Conservation (phyloP, 257 asterid genomes). For the Buddleja alternifolia region DNA sequence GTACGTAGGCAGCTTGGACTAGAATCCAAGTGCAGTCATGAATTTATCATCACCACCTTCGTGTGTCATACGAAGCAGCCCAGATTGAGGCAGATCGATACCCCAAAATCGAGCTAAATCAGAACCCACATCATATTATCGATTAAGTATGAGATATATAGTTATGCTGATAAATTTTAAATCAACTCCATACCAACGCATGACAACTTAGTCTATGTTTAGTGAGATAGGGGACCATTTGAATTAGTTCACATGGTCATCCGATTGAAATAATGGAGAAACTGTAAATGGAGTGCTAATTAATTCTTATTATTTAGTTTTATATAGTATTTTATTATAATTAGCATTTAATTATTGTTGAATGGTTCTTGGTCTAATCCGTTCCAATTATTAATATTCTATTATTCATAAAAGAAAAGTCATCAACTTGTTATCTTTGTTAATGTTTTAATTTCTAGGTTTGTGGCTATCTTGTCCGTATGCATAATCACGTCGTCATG, state of each 20-base stretch:
- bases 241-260: slow-evolving; percentile 12
- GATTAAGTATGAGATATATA: neutral
- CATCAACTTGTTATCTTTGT: neutral
- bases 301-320: slow-evolving; percentile 2
- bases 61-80: no score
- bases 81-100: no score
- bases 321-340: neutral
- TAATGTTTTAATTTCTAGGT: neutral
- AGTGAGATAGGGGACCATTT: slow-evolving; percentile 27
- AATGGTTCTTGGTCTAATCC: slow-evolving; percentile 26
- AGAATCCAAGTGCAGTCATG: no score
- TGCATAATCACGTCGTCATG: slow-evolving; percentile 16
- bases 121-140: neutral
- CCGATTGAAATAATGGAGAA: slow-evolving; percentile 10
- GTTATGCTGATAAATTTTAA: neutral
- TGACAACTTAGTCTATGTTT: slow-evolving; percentile 8
- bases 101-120: no score
- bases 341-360: slow-evolving; percentile 2
- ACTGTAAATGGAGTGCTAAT: slow-evolving; percentile 6
- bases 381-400: neutral
- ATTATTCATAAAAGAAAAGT: slow-evolving; percentile 21
- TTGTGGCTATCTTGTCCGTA: slow-evolving; percentile 28
- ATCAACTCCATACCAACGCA: neutral
- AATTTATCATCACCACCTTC: no score
- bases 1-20: no score